Conservation (phyloP, 176 grass and related monocot species). For the Hordeum vulgare region DNA sequence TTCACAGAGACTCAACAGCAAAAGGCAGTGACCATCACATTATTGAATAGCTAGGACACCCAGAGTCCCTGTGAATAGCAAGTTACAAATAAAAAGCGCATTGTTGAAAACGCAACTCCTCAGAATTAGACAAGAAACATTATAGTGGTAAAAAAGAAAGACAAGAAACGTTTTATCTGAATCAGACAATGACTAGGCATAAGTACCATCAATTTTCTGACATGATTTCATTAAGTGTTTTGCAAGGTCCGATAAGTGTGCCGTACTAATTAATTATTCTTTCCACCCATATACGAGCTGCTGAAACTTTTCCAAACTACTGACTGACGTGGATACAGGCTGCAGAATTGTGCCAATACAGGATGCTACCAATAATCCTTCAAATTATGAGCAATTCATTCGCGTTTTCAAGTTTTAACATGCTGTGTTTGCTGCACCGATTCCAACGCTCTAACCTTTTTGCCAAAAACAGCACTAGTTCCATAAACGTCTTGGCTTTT, state of each 20-base stretch:
- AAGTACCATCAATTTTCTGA: neutral
- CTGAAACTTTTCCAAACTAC: neutral
- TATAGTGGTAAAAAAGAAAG: neutral
- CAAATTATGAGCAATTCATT: neutral
- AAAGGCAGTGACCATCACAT: conserved; percentile 2
- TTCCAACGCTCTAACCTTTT: neutral
- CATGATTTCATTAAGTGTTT: neutral
- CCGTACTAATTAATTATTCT: neutral
- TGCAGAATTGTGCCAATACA: neutral
- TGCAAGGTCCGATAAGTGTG: neutral
- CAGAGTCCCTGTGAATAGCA: neutral
- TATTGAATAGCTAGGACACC: neutral
- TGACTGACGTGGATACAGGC: neutral
- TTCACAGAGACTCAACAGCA: neutral
- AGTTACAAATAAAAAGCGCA: neutral
- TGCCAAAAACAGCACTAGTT: neutral
- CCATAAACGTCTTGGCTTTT: neutral
- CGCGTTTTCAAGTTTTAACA: neutral
- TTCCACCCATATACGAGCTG: neutral
- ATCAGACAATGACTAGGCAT: neutral
- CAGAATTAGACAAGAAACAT: neutral
- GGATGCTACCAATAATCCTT: neutral
- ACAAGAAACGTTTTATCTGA: neutral
- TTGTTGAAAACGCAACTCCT: neutral
- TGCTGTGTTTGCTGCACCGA: neutral